Base-by-base conservation (phyloP, 208 protist species). In the Trypanosoma grayi region DNA sequence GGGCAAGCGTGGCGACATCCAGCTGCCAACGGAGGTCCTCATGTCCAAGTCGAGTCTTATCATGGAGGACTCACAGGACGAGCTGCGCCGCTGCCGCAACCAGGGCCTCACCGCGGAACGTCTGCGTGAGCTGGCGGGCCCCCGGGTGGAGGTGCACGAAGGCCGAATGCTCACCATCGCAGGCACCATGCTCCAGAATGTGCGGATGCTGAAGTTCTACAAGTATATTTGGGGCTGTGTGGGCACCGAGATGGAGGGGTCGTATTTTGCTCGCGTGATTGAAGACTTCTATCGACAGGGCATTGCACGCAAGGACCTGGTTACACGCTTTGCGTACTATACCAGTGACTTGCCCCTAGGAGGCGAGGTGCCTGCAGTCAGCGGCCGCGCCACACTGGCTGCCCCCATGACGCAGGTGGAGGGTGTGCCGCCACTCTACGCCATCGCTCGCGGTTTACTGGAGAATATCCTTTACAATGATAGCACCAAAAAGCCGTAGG, bases 241-340 rank as follows among this genome's bases (percentile, higher is more conserved):
- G 20, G 87, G 87, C 28, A 80, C 85, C 27, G 90, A 95, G 70
- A 95, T 95, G 90, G 86, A 95, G 73, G 87, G 83, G 34, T 87
- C 73, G 10, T 93, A 94, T 77, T 95, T 93, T 72, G 87, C 84
- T 2, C 77, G 87, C 5, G 83, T 85, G 34, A 91, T 92, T 41
- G 81, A 92, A 47, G 81, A 92, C 55, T 85, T 87, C 40, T 85
- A 85, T 52, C 81, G 83, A 2, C 83, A 86, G 59, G 90, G 85
- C 27, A 87, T 95, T 44, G 66, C 87, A 41, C 59, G 80, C 40
- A 58, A 53, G 9, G 58, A 78, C 33, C 67, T 95, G 14, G 71
- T 47, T 13, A 87, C 84, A 39, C 85, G 87, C 41, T 94, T 94
- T 61, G 78, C 83, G 25, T 95, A 94, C 82, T 95, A 93, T 76